A percentile compares a stretch with the other conserved stretches of the same genome.
Evolutionary conservation across 495 filamentous ascomycete species (phyloP).

Genomic region (Extremus antarcticus): DNA sequence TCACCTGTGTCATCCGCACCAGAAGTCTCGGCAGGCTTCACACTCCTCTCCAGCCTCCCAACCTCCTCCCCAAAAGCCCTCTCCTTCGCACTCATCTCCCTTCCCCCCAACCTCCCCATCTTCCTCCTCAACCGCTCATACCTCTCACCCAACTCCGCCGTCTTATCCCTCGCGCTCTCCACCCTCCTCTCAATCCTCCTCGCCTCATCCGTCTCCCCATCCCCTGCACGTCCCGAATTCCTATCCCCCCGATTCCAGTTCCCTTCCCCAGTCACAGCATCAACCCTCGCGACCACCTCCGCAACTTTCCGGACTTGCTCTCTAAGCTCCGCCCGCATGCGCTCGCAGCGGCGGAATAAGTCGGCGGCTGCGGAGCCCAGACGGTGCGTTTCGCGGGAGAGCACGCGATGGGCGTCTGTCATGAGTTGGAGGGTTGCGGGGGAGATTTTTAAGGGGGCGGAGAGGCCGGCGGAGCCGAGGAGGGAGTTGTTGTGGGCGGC

Average conservation of each 20-base stretch:
- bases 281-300: constrained; percentile 36
- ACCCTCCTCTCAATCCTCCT: constrained; percentile 18
- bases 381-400: constrained; percentile 60
- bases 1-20: constrained; percentile 7
- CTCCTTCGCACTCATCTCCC: constrained; percentile 48
- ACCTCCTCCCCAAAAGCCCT: constrained; percentile 25
- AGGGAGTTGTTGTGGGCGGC: constrained; percentile 46
- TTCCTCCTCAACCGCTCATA: too few species aligned
- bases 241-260: constrained; percentile 30
- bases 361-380: constrained; percentile 68
- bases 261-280: constrained; percentile 59
- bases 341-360: constrained; percentile 66
- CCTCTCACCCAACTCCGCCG: too few species aligned
- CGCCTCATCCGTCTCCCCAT: constrained; percentile 4
- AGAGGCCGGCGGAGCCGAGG: constrained; percentile 46
- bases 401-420: constrained; percentile 61
- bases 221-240: not conserved
- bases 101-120: constrained; percentile 45
- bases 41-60: constrained; percentile 36
- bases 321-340: constrained; percentile 57
- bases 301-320: constrained; percentile 48
- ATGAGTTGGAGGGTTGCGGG: constrained; percentile 65
- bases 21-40: not conserved
- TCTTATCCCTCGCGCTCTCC: constrained; percentile 34
- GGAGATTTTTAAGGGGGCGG: constrained; percentile 63